Evolutionary conservation across 441 rosid species (phyloP).

Genomic region (Flueggea neowawraea): DNA sequence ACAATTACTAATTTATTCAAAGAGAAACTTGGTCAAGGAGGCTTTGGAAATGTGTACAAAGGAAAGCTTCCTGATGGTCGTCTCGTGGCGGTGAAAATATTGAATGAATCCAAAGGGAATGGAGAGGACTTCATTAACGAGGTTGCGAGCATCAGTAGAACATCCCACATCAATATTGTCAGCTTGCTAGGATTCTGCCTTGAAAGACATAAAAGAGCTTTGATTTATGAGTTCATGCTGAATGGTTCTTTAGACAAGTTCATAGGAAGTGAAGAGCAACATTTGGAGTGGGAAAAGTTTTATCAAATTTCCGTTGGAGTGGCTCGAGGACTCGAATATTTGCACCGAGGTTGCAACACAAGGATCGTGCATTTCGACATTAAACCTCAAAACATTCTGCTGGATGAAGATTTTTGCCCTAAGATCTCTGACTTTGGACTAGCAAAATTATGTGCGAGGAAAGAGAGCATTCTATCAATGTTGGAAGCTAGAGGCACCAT

Average conservation of each 20-base stretch:
- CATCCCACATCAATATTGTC: conserved; percentile 29
- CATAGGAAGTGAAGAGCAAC: neutral
- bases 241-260: neutral
- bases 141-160: conserved; percentile 12
- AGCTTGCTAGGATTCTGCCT: neutral
- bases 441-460: conserved; percentile 29
- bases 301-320: conserved; percentile 26
- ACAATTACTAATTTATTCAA: neutral
- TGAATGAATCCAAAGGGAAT: conserved; percentile 15
- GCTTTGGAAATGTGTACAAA: conserved; percentile 22
- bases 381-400: conserved; percentile 47
- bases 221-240: neutral
- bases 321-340: conserved; percentile 43
- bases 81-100: conserved; percentile 33
- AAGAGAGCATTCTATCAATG: conserved; percentile 26
- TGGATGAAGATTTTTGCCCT: conserved; percentile 34
- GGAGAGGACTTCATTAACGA: neutral
- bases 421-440: conserved; percentile 49
- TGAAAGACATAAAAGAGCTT: neutral
- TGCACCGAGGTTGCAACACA: conserved; percentile 31
- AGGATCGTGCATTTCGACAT: conserved; percentile 58
- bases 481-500: conserved; percentile 33
- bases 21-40: neutral
- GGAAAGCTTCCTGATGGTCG: conserved; percentile 29
- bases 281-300: conserved; percentile 7